These are phyloP conservation scores for Schoenoplectus triqueter DNA, from an alignment of 202 grass and related monocot species.

Conservation along the genomic window DNA sequence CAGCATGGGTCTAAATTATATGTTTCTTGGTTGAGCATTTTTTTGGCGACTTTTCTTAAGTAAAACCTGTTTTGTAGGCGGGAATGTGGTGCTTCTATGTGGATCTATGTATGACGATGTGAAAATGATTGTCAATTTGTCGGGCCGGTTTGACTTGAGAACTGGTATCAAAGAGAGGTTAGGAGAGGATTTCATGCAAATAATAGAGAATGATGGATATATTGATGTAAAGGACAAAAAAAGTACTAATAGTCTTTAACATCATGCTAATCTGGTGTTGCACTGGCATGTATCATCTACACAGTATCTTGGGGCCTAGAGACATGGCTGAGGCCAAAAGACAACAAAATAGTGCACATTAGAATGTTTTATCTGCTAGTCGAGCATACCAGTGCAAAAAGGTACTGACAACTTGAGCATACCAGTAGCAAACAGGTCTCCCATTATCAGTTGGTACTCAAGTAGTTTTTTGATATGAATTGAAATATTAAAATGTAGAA, in stretches of 20 bases:
- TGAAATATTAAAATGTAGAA: not conserved
- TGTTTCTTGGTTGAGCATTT: slow-evolving; percentile 10
- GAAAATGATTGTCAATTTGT: slow-evolving; percentile 66
- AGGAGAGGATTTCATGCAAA: slow-evolving; percentile 65
- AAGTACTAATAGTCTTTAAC: slow-evolving; percentile 41
- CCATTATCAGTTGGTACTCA: not conserved
- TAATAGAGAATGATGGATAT: slow-evolving; percentile 75
- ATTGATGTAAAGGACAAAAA: slow-evolving; percentile 64
- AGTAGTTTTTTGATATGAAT: not conserved
- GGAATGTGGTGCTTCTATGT: slow-evolving; percentile 84
- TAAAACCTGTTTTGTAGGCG: slow-evolving; percentile 51
- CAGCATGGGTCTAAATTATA: not conserved
- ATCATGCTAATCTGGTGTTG: slow-evolving; percentile 7
- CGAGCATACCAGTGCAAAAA: not conserved
- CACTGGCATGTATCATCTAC: not conserved
- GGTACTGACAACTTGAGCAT: not conserved
- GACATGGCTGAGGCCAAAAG: not conserved
- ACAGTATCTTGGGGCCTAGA: not conserved
- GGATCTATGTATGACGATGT: slow-evolving; percentile 74
- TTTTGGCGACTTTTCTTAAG: slow-evolving; percentile 12
- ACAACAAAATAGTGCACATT: not conserved
- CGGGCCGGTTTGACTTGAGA: slow-evolving; percentile 83
- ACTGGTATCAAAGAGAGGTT: slow-evolving; percentile 63
- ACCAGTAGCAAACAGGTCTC: not conserved
- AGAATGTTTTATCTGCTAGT: not conserved